Conservation (phyloP, 2,329 filamentous ascomycete genomes). For the Fusarium graminum region DNA sequence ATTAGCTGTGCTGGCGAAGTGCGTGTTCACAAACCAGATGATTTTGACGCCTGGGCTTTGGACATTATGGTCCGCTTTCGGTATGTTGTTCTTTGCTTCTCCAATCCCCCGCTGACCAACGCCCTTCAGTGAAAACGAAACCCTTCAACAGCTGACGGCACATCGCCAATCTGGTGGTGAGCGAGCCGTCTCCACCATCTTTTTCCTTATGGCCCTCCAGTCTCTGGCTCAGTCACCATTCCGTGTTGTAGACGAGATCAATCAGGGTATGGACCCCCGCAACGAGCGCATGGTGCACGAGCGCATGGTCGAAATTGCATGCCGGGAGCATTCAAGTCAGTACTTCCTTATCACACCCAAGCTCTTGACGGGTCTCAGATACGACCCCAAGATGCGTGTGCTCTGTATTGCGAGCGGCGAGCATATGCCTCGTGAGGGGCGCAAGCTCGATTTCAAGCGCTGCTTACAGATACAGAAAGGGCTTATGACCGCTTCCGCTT, state of each 20-base stretch:
- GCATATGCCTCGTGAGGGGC: constrained; percentile 69
- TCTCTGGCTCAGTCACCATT: constrained; percentile 94
- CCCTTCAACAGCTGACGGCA: constrained; percentile 85
- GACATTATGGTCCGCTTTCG: constrained; percentile 96
- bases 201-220: constrained; percentile 98
- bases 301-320: constrained; percentile 98
- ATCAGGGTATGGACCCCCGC: constrained; percentile 98
- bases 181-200: constrained; percentile 95
- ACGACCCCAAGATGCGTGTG: constrained; percentile 91
- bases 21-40: constrained; percentile 85
- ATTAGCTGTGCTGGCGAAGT: constrained; percentile 97
- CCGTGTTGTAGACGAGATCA: constrained; percentile 99
- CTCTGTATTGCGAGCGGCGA: constrained; percentile 95
- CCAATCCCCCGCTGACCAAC: constrained; percentile 21
- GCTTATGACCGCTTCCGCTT: constrained; percentile 54
- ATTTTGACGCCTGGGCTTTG: constrained; percentile 95
- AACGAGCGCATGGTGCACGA: constrained; percentile 99
- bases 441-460: constrained; percentile 63
- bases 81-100: constrained; percentile 59
- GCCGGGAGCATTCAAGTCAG: constrained; percentile 80
- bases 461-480: constrained; percentile 60
- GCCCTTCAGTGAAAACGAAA: constrained; percentile 76
- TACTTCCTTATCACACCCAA: constrained; percentile 99
- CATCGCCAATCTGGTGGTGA: constrained; percentile 97
- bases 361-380: constrained; percentile 85